Percentiles rank a stretch among this genome's conserved stretches.
phyloP scores from a whole-genome alignment of 345 rosid genomes.

The Schrenkiella parvula region DNA sequence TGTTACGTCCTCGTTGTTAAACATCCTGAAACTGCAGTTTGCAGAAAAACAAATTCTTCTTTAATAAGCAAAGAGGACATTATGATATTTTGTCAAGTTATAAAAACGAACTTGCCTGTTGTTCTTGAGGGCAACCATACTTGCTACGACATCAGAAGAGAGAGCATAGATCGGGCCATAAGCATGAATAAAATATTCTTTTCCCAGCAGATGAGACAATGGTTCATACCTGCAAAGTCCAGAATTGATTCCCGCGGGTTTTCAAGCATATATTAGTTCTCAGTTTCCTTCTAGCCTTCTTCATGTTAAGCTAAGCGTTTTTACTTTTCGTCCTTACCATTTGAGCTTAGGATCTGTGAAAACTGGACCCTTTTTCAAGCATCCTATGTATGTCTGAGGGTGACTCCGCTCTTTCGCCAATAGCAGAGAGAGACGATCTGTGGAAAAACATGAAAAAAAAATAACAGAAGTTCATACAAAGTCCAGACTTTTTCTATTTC shows the following conservation, averaged over 20 bases:
- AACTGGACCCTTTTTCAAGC: slow-evolving; percentile 89
- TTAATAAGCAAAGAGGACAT: background rate
- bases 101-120: slow-evolving; percentile 54
- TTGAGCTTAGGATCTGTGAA: slow-evolving; percentile 81
- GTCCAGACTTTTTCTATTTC: background rate
- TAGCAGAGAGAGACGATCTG: slow-evolving; percentile 74
- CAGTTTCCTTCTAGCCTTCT: background rate
- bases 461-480: background rate
- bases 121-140: slow-evolving; percentile 68
- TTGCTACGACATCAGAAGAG: slow-evolving; percentile 75
- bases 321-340: too few species aligned
- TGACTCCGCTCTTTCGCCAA: slow-evolving; percentile 74
- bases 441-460: background rate
- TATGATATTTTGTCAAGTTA: background rate
- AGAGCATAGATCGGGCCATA: slow-evolving; percentile 93
- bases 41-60: background rate
- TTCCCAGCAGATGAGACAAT: slow-evolving; percentile 61
- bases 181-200: slow-evolving; percentile 84
- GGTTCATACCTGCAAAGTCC: slow-evolving; percentile 72
- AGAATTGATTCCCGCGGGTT: background rate
- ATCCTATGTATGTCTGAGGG: slow-evolving; percentile 79
- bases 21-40: slow-evolving; percentile 80
- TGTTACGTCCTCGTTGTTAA: slow-evolving; percentile 92
- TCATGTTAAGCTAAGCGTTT: too few species aligned
- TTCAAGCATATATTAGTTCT: background rate